Conservation (phyloP, 2,329 filamentous ascomycete genomes). For the Chalaropsis thielavioides region DNA sequence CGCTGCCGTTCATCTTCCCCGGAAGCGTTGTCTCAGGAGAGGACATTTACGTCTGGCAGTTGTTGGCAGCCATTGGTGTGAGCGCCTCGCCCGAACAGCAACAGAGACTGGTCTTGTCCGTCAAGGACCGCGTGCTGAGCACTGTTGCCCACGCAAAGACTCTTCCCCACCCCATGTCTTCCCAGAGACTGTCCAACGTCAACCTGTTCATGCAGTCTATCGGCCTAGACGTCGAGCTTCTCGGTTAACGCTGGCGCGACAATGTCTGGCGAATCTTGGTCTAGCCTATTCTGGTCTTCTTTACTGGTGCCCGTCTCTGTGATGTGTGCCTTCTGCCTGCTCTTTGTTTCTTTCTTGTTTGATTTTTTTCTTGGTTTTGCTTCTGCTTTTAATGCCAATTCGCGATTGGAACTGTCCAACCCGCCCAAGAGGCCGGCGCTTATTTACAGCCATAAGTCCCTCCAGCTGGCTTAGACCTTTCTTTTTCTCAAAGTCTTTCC, state of each 20-base stretch:
- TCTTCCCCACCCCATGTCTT: slow-evolving; percentile 71
- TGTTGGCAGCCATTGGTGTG: slow-evolving; percentile 86
- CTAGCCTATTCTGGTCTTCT: background rate
- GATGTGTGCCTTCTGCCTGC: background rate
- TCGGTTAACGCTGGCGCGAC: slow-evolving; percentile 22
- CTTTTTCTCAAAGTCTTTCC: slow-evolving; percentile 16
- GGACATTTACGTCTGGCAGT: slow-evolving; percentile 96
- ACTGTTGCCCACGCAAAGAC: slow-evolving; percentile 83
- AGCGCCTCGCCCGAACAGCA: slow-evolving; percentile 90
- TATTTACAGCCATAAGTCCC: slow-evolving; percentile 18
- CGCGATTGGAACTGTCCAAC: background rate
- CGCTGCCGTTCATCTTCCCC: slow-evolving; percentile 75
- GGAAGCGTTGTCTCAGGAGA: slow-evolving; percentile 79
- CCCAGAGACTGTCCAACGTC: slow-evolving; percentile 73
- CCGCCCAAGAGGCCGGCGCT: slow-evolving; percentile 10
- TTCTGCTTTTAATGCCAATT: background rate
- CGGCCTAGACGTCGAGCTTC: slow-evolving; percentile 82
- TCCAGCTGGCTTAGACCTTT: slow-evolving; percentile 10
- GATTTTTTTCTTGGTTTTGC: background rate
- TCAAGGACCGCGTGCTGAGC: slow-evolving; percentile 96
- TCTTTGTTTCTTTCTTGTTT: slow-evolving; percentile 8
- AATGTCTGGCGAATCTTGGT: background rate
- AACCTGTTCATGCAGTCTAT: slow-evolving; percentile 98
- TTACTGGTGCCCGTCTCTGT: background rate
- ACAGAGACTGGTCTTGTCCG: slow-evolving; percentile 80